A percentile compares a stretch with the other conserved stretches of the same genome.
phyloP scores from a whole-genome alignment of 129 eudicot genomes.

The Flaveria sonorensis region DNA sequence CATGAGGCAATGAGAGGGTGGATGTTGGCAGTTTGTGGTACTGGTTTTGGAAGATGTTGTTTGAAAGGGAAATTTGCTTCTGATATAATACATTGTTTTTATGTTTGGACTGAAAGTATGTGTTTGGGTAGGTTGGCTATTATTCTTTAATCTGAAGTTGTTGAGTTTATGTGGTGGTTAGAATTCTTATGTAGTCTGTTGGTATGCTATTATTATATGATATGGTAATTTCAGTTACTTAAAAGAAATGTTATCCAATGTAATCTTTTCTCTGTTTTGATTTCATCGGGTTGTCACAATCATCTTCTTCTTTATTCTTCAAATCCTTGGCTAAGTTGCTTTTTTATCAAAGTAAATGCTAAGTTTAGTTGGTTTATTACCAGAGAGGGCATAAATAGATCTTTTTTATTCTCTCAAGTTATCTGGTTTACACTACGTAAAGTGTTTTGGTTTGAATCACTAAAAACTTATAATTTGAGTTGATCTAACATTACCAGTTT shows the following conservation, averaged over 20 bases:
- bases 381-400: too few relatives aligned
- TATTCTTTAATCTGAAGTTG: constrained; percentile 31
- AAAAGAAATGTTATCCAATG: background rate
- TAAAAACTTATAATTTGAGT: too few relatives aligned
- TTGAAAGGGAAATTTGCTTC: constrained; percentile 25
- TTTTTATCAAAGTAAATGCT: too few relatives aligned
- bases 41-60: constrained; percentile 28
- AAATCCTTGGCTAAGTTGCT: too few relatives aligned
- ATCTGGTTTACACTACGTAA: too few relatives aligned
- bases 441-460: too few relatives aligned
- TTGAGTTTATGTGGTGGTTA: constrained; percentile 21
- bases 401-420: too few relatives aligned
- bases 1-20: constrained; percentile 34
- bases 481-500: too few relatives aligned
- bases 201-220: constrained; percentile 21
- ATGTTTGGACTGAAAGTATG: constrained; percentile 30
- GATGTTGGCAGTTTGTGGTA: constrained; percentile 23
- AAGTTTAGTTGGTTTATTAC: too few relatives aligned
- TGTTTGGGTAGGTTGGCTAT: constrained; percentile 20
- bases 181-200: constrained; percentile 32
- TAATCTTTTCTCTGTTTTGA: background rate
- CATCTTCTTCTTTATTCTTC: too few relatives aligned
- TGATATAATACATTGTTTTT: constrained; percentile 38
- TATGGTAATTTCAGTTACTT: constrained; percentile 16
- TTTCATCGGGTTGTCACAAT: too few relatives aligned